phyloP scores from a whole-genome alignment of 352 stramenopile genomes.

The Salisapilia sapeloensis region DNA sequence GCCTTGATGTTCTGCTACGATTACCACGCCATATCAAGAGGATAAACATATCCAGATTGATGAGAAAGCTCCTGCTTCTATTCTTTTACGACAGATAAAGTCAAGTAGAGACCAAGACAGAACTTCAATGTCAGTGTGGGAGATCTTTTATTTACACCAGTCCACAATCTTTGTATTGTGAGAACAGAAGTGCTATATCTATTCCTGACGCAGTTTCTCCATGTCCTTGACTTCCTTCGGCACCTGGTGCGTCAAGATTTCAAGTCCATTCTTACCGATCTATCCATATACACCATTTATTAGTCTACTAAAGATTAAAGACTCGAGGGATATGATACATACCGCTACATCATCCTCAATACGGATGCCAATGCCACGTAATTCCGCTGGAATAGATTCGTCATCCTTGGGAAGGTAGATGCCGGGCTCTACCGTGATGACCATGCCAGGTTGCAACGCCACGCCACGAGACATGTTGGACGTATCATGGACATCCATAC shows the following conservation, averaged over 20 bases:
- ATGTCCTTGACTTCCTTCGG: conserved; percentile 59
- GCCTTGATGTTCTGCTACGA: too few species aligned
- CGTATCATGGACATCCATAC: conserved; percentile 75
- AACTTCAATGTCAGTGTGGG: too few species aligned
- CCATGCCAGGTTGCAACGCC: conserved; percentile 50
- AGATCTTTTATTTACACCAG: too few species aligned
- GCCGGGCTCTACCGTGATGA: conserved; percentile 68
- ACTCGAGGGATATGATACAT: conserved; percentile 4
- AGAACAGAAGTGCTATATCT: too few species aligned
- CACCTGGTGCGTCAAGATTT: conserved; percentile 45
- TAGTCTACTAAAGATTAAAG: neutral
- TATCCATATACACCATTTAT: conserved; percentile 6
- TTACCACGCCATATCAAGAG: too few species aligned
- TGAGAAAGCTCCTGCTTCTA: too few species aligned
- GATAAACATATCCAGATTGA: too few species aligned
- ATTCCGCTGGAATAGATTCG: conserved; percentile 35
- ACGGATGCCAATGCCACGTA: conserved; percentile 69
- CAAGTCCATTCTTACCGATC: conserved; percentile 60
- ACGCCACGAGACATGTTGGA: conserved; percentile 39
- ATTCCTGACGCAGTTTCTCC: conserved; percentile 28
- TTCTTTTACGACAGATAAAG: too few species aligned
- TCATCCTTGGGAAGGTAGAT: conserved; percentile 74
- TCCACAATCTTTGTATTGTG: too few species aligned
- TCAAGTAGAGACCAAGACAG: too few species aligned
- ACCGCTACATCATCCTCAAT: conserved; percentile 80